Conservation (phyloP, 169 alveolate genomes). For the Plasmodium adleri region DNA sequence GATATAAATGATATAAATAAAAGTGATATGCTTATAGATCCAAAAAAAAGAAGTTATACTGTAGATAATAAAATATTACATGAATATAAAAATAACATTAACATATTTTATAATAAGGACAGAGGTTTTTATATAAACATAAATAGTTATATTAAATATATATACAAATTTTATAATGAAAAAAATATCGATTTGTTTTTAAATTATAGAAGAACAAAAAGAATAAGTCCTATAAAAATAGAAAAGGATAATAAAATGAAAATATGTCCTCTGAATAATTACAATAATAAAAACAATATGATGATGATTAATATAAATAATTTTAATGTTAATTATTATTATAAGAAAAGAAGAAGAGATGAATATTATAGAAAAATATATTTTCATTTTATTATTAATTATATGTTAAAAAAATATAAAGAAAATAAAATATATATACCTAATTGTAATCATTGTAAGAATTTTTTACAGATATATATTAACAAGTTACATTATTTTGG, state of each 20-base stretch:
- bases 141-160: constrained; percentile 19
- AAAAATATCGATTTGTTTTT: too few species aligned
- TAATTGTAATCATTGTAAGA: constrained; percentile 11
- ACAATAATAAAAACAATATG: too few species aligned
- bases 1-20: too few species aligned
- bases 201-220: too few species aligned
- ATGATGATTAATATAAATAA: too few species aligned
- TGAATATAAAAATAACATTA: not conserved
- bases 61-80: not conserved
- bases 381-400: constrained; percentile 24
- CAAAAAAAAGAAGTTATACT: not conserved
- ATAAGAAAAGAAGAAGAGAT: too few species aligned
- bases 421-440: constrained; percentile 11
- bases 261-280: too few species aligned
- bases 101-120: constrained; percentile 1
- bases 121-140: constrained; percentile 9
- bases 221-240: too few species aligned
- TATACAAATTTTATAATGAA: too few species aligned
- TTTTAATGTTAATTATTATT: too few species aligned
- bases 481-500: constrained; percentile 56
- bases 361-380: constrained; percentile 9
- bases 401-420: constrained; percentile 8
- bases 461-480: constrained; percentile 33
- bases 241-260: too few species aligned
- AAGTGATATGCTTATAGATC: not conserved